Evolutionary conservation across 139 green algal species (phyloP).

Genomic region (Dunaliella primolecta): DNA sequence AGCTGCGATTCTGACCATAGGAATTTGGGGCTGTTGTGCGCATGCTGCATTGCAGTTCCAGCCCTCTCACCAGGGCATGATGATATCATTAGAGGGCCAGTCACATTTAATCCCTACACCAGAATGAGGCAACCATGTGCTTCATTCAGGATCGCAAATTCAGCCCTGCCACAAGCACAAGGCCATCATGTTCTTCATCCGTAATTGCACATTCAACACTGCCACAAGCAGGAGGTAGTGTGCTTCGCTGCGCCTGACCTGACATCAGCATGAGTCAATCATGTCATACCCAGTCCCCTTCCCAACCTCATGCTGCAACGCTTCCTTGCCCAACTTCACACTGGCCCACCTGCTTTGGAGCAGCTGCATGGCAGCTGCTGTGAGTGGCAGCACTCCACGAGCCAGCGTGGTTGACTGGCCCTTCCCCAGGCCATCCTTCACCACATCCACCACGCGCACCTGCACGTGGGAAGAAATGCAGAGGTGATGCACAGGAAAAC

Average conservation of each 20-base stretch:
- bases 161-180: too few relatives aligned
- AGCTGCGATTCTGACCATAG: too few relatives aligned
- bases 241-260: background rate
- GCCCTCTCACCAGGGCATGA: too few relatives aligned
- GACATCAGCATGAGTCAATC: background rate
- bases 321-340: background rate
- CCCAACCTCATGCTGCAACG: background rate
- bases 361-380: constrained; percentile 18
- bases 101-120: too few relatives aligned
- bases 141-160: background rate
- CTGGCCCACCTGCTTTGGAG: constrained; percentile 1
- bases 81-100: too few relatives aligned
- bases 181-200: too few relatives aligned
- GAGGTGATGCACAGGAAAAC: too few relatives aligned
- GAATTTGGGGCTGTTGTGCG: too few relatives aligned
- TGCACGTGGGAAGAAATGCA: too few relatives aligned
- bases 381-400: constrained; percentile 34
- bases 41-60: too few relatives aligned
- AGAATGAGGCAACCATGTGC: background rate
- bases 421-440: background rate
- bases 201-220: too few relatives aligned
- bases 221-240: background rate
- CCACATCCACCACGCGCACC: constrained; percentile 11
- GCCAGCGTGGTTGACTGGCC: constrained; percentile 20
- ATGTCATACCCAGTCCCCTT: background rate